These are phyloP conservation scores for Cytospora mali DNA, from an alignment of 2,329 filamentous ascomycete genomes.

Conservation along the genomic window DNA sequence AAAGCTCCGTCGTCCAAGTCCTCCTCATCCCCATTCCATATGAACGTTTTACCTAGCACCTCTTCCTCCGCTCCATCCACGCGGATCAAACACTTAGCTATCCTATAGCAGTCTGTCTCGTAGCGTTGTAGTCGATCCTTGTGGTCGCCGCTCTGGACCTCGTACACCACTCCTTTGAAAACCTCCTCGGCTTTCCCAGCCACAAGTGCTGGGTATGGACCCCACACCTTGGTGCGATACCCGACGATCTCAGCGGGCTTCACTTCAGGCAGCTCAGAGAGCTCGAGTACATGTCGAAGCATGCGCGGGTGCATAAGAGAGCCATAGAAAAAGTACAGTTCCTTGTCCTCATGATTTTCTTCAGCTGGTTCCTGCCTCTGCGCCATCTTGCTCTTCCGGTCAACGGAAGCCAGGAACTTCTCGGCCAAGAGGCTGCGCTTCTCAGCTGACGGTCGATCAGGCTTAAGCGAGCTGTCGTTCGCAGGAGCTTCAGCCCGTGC, in stretches of 20 bases:
- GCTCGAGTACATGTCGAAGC: neutral
- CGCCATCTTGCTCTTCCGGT: neutral
- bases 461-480: no score
- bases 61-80: neutral
- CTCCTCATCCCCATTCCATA: slow-evolving; percentile 4
- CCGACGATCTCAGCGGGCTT: slow-evolving; percentile 4
- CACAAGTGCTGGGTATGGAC: slow-evolving; percentile 1
- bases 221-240: neutral
- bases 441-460: neutral
- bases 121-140: neutral
- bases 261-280: neutral
- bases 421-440: neutral
- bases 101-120: slow-evolving; percentile 2
- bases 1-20: slow-evolving; percentile 2
- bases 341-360: neutral
- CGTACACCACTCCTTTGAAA: neutral
- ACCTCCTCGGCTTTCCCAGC: neutral
- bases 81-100: neutral
- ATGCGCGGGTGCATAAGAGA: slow-evolving; percentile 1
- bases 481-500: no score
- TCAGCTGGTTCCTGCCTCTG: neutral
- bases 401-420: neutral
- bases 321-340: slow-evolving; percentile 2
- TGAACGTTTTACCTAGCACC: neutral
- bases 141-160: neutral